phyloP scores from a whole-genome alignment of 495 filamentous ascomycete species.

The Pyrenula aspistea region DNA sequence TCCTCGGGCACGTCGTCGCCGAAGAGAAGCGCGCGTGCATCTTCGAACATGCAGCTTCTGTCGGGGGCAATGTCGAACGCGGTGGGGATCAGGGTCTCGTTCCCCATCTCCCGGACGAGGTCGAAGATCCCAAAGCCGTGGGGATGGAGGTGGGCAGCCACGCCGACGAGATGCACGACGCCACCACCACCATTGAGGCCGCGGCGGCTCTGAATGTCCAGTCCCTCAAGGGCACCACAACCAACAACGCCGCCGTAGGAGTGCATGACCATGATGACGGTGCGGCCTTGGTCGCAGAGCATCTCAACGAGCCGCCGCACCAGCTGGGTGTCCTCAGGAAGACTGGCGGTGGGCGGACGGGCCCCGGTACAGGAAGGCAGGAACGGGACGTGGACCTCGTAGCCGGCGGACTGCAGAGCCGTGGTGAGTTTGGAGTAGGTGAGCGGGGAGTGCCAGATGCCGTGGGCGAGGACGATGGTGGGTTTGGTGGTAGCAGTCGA shows the following conservation, averaged over 20 bases:
- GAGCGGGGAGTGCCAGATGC: constrained; percentile 17
- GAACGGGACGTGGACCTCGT: constrained; percentile 17
- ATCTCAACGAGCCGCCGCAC: constrained; percentile 12
- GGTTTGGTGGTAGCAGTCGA: constrained; percentile 1
- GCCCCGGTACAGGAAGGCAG: constrained; percentile 12
- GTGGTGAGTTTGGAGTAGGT: constrained; percentile 16
- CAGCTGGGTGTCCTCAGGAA: constrained; percentile 10
- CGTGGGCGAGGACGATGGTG: constrained; percentile 13
- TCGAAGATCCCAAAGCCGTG: constrained; percentile 14
- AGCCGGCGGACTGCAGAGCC: constrained; percentile 13
- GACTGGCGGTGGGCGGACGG: constrained; percentile 10
- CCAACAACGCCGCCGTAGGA: constrained; percentile 23
- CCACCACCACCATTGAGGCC: constrained; percentile 7
- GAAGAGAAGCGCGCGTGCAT: constrained; percentile 9
- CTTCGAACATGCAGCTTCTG: constrained; percentile 9
- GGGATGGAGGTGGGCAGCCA: constrained; percentile 14
- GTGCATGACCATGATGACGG: constrained; percentile 19
- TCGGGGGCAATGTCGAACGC: constrained; percentile 20
- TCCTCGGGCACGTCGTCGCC: constrained; percentile 2
- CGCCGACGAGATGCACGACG: constrained; percentile 18
- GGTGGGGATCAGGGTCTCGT: constrained; percentile 15
- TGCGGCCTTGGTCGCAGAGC: constrained; percentile 12
- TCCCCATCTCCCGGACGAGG: constrained; percentile 16
- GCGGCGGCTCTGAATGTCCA: constrained; percentile 5
- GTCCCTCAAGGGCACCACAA: constrained; percentile 15